Conservation (phyloP, 805 yeast genomes). For the Spathaspora arborariae region DNA sequence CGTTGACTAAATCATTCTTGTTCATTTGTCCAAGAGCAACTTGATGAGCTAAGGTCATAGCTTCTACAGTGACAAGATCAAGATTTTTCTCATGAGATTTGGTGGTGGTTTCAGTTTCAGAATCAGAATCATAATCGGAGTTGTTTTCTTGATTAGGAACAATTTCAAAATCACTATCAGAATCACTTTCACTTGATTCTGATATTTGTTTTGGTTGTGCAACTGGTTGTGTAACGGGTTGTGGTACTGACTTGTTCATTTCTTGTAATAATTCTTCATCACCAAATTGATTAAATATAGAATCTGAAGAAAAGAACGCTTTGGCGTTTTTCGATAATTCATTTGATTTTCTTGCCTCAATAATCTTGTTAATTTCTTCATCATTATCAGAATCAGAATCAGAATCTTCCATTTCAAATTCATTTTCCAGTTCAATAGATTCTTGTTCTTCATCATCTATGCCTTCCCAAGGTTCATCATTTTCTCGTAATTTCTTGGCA, state of each 20-base stretch:
- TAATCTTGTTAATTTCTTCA: slow-evolving; percentile 54
- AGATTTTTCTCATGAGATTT: slow-evolving; percentile 58
- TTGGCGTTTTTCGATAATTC: slow-evolving; percentile 33
- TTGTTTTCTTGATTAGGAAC: slow-evolving; percentile 26
- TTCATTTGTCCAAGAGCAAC: slow-evolving; percentile 84
- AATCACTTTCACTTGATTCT: slow-evolving; percentile 39
- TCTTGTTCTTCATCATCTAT: slow-evolving; percentile 46
- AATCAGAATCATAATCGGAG: slow-evolving; percentile 45
- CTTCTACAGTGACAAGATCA: slow-evolving; percentile 88
- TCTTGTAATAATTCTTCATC: slow-evolving; percentile 49
- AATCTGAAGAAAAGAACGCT: slow-evolving; percentile 38
- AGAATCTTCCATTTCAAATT: slow-evolving; percentile 39
- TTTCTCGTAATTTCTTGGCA: slow-evolving; percentile 73
- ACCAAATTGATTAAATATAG: slow-evolving; percentile 36
- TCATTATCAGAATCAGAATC: slow-evolving; percentile 62
- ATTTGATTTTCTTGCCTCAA: slow-evolving; percentile 44
- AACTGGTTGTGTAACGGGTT: not conserved
- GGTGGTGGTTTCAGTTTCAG: slow-evolving; percentile 35
- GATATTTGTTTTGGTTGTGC: slow-evolving; percentile 4
- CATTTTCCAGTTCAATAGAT: slow-evolving; percentile 32
- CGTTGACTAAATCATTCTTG: slow-evolving; percentile 83
- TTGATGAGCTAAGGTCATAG: slow-evolving; percentile 97
- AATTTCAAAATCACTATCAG: slow-evolving; percentile 37
- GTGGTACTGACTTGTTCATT: slow-evolving; percentile 22
- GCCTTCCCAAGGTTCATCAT: slow-evolving; percentile 79